Base-by-base conservation (phyloP, 345 rosid genomes). In the Citrus reticulata region DNA sequence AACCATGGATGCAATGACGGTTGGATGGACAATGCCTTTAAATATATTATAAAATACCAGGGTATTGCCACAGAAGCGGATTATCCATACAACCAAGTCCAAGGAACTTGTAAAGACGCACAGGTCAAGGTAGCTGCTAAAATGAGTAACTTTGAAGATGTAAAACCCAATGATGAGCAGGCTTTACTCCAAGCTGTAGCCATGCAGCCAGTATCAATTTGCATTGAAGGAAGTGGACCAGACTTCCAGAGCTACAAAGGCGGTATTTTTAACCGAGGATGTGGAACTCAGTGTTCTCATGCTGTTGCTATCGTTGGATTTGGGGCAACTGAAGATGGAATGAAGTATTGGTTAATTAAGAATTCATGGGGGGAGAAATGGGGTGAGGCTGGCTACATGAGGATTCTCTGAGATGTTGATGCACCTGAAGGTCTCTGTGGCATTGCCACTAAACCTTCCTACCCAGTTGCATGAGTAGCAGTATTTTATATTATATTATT, bases 331-430 rank as follows among this genome's bases (percentile, higher is more conserved):
- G 68, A 42, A 37, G 88, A 84, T 8, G 79, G 84, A 16, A 75
- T 9, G 6, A 72, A 89, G 46, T 90, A 85, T 57, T 91, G 93
- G 92, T 24, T 90, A 49, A 57, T 90, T 37, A 89, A 85, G 72
- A 91, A 91, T 40, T 89, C 94, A 6, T 91, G 91, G 92, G 91
- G 89, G 0, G 2, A 22, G 57, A 75, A 20, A 2, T 91, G 90
- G 90, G 94, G 90, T 22, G 92, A 90, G 69, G 10, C 64, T 17
- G 93, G 91, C 35, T 88, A 83, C 71, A 84, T 88, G 82, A 88
- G 85, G 75, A 82, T 91, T 65, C 72, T 60, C 49, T 85, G 93
- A 77, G 86, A 73, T 68, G 77, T 60, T 10, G 49, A 2, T 3
- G 46, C 35, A 10, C 13, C 35, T 5, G 67, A 4, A 60, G 64